Percentiles rank a stretch among this genome's conserved stretches.
These are phyloP conservation scores for Exophiala lecanii-corni DNA, from an alignment of 2,329 filamentous ascomycete species.

Conservation along the genomic window DNA sequence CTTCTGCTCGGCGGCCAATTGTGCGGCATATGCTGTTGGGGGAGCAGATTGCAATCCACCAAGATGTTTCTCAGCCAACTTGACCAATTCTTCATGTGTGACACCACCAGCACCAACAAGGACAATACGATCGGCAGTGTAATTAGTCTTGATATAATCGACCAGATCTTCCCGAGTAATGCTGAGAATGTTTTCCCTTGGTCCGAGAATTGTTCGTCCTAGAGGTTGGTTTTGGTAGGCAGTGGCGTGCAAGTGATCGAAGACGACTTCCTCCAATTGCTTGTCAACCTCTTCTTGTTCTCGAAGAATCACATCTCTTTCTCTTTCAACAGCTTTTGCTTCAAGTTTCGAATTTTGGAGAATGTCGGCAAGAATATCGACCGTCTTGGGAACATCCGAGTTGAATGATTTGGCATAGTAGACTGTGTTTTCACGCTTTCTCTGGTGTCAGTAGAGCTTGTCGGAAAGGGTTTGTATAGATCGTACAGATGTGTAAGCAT, in stretches of 20 bases:
- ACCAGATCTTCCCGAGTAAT: conserved; percentile 86
- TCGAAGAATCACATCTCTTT: conserved; percentile 96
- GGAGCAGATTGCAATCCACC: conserved; percentile 69
- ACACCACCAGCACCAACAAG: conserved; percentile 92
- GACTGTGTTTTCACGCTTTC: conserved; percentile 94
- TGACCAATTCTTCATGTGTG: conserved; percentile 88
- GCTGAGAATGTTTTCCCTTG: conserved; percentile 95
- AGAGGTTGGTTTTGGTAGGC: conserved; percentile 95
- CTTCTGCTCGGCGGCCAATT: conserved; percentile 70
- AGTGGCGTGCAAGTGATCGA: conserved; percentile 97
- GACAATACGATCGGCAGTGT: conserved; percentile 99
- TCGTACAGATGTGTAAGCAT: conserved; percentile 97
- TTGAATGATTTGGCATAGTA: conserved; percentile 99
- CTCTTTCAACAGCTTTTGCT: conserved; percentile 84
- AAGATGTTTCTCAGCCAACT: conserved; percentile 96
- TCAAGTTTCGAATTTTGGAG: conserved; percentile 99
- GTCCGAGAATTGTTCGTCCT: conserved; percentile 94
- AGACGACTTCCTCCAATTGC: conserved; percentile 98
- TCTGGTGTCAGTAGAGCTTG: conserved; percentile 17
- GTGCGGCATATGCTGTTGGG: conserved; percentile 67
- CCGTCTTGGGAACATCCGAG: conserved; percentile 89
- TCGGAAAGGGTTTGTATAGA: conserved; percentile 16
- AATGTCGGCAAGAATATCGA: conserved; percentile 98
- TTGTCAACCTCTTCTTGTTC: conserved; percentile 99
- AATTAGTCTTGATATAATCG: conserved; percentile 99